A percentile compares a stretch with the other conserved stretches of the same genome.
These are phyloP conservation scores for Psilocybe azurescens DNA, from an alignment of 768 basidiomycete species.

Conservation along the genomic window DNA sequence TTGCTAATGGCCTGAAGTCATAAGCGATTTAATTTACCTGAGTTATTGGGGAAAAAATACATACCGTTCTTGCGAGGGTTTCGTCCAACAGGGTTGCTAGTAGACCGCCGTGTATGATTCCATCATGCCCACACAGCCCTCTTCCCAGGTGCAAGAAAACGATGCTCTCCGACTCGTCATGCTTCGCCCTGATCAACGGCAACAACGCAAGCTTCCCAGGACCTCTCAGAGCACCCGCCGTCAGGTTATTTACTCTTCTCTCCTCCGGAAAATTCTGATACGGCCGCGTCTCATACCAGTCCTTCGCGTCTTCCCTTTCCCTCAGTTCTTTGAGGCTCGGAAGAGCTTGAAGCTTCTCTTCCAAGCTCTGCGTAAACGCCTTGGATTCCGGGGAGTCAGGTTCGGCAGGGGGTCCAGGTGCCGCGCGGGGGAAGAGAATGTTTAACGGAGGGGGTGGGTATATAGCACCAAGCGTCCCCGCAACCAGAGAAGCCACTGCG, in stretches of 20 bases:
- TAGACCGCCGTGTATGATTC: constrained; percentile 93
- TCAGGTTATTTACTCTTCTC: constrained; percentile 80
- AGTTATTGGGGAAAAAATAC: constrained; percentile 8
- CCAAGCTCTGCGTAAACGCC: constrained; percentile 63
- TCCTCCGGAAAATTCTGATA: constrained; percentile 74
- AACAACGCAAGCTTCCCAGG: constrained; percentile 84
- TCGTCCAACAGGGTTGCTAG: constrained; percentile 93
- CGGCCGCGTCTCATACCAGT: constrained; percentile 83
- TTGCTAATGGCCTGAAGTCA: constrained; percentile 77
- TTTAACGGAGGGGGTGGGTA: constrained; percentile 72
- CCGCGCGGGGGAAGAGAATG: constrained; percentile 76
- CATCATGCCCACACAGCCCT: constrained; percentile 91
- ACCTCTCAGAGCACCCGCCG: constrained; percentile 84
- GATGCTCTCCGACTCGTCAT: constrained; percentile 77
- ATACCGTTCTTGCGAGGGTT: constrained; percentile 76
- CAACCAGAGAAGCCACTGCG: constrained; percentile 40
- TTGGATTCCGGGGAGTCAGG: constrained; percentile 62
- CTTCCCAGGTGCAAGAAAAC: constrained; percentile 83
- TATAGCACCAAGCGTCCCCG: constrained; percentile 64
- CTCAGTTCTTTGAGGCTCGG: constrained; percentile 60
- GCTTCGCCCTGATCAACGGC: constrained; percentile 75
- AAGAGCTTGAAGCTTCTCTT: constrained; percentile 69
- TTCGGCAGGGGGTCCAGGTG: constrained; percentile 68
- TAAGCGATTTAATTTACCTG: neutral
- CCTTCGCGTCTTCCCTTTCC: constrained; percentile 48